phyloP scores from a whole-genome alignment of 2,329 filamentous ascomycete genomes.

The Trichoderma cornu-damae region DNA sequence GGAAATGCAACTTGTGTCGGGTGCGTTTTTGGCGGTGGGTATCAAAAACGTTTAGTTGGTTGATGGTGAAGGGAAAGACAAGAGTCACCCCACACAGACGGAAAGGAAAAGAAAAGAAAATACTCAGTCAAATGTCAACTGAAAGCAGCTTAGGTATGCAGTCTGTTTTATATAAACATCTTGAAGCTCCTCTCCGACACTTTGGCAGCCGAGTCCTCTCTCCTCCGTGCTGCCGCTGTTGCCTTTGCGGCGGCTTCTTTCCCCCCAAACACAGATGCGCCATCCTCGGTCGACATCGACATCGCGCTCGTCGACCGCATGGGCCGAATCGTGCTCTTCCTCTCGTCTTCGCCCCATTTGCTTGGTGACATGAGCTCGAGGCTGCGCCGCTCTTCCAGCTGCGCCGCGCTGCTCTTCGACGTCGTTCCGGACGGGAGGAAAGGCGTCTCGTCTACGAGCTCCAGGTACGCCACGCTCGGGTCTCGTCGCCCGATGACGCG shows the following conservation, averaged over 20 bases:
- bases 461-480: conserved; percentile 32
- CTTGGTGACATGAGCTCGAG: conserved; percentile 18
- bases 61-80: too few species aligned
- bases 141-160: neutral
- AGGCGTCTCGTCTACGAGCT: conserved; percentile 32
- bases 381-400: conserved; percentile 13
- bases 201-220: conserved; percentile 22
- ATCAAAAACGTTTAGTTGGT: too few species aligned
- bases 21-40: too few species aligned
- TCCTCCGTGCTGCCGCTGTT: conserved; percentile 16
- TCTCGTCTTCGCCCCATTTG: conserved; percentile 15
- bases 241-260: conserved; percentile 10
- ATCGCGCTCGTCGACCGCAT: conserved; percentile 10
- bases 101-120: neutral
- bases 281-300: conserved; percentile 15
- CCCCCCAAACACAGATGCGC: conserved; percentile 19
- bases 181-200: conserved; percentile 26
- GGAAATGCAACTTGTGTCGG: too few species aligned
- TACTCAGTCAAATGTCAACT: neutral
- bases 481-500: conserved; percentile 28
- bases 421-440: conserved; percentile 37
- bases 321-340: conserved; percentile 14
- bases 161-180: conserved; percentile 24
- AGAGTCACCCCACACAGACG: neutral
- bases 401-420: conserved; percentile 22